These are phyloP conservation scores for Mycosphaerella sp. DNA, from an alignment of 2,329 filamentous ascomycete species.

Conservation along the genomic window DNA sequence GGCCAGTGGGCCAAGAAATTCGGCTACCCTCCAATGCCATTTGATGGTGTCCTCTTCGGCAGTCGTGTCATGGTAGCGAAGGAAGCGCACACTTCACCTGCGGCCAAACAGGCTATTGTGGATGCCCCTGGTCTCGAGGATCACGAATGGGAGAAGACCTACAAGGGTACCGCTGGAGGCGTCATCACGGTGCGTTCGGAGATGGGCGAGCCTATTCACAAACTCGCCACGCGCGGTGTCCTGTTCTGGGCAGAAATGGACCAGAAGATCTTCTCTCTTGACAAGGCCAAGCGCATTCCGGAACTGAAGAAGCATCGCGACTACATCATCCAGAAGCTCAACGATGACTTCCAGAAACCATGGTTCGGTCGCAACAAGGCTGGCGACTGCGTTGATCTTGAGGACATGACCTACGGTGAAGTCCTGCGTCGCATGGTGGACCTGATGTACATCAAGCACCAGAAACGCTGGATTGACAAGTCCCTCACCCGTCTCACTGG, in stretches of 20 bases:
- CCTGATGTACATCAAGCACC: constrained; percentile 85
- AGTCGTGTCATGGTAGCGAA: constrained; percentile 94
- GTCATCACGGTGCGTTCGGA: constrained; percentile 95
- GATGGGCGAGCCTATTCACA: constrained; percentile 99
- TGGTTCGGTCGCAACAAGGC: constrained; percentile 86
- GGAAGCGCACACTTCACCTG: constrained; percentile 80
- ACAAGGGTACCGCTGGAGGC: constrained; percentile 84
- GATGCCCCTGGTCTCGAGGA: constrained; percentile 79
- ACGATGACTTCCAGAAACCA: constrained; percentile 93
- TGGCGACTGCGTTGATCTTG: constrained; percentile 75
- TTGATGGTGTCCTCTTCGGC: constrained; percentile 84
- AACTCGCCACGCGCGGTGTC: constrained; percentile 93
- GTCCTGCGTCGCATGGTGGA: constrained; percentile 82
- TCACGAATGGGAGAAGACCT: constrained; percentile 82
- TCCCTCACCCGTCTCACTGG: constrained; percentile 78
- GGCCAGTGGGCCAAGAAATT: constrained; percentile 82
- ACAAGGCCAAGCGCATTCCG: constrained; percentile 85
- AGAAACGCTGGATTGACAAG: constrained; percentile 83
- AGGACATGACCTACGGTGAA: constrained; percentile 93
- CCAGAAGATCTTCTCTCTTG: constrained; percentile 91
- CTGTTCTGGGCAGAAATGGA: constrained; percentile 99
- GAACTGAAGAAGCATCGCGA: constrained; percentile 83
- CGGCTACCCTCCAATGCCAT: constrained; percentile 88
- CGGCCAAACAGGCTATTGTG: constrained; percentile 83
- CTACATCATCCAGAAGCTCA: constrained; percentile 92